Evolutionary conservation across 257 asterid genomes (phyloP).

Genomic region (Nicotiana obtusifolia): DNA sequence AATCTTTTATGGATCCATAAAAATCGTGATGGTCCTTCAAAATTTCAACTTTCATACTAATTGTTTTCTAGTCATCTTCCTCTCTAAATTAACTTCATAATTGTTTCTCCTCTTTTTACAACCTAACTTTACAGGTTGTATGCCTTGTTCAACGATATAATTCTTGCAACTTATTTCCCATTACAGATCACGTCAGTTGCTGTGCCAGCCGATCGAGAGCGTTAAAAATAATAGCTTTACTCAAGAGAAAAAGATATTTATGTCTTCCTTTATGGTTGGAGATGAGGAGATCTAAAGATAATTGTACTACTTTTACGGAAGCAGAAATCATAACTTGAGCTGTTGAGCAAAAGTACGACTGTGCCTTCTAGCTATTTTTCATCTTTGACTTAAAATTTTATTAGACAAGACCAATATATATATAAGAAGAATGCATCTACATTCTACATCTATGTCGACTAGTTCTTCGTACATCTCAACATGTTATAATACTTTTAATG

Average conservation of each 20-base stretch:
- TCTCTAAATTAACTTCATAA: background rate
- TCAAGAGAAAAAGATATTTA: background rate
- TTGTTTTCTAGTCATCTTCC: background rate
- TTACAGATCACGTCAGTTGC: background rate
- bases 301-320: background rate
- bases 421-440: background rate
- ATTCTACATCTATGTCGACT: background rate
- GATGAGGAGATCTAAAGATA: background rate
- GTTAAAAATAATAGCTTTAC: background rate
- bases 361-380: background rate
- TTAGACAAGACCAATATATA: background rate
- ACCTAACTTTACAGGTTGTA: constrained; percentile 22
- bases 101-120: background rate
- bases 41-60: too few relatives aligned
- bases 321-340: background rate
- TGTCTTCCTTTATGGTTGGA: background rate
- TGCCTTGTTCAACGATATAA: constrained; percentile 17
- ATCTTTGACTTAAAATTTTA: background rate
- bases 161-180: background rate
- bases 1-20: too few relatives aligned
- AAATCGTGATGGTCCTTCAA: too few relatives aligned
- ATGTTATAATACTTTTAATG: background rate
- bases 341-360: background rate
- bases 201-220: background rate
- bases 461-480: background rate